phyloP scores from a whole-genome alignment of 2,329 filamentous ascomycete genomes.

The Microsporum canis region DNA sequence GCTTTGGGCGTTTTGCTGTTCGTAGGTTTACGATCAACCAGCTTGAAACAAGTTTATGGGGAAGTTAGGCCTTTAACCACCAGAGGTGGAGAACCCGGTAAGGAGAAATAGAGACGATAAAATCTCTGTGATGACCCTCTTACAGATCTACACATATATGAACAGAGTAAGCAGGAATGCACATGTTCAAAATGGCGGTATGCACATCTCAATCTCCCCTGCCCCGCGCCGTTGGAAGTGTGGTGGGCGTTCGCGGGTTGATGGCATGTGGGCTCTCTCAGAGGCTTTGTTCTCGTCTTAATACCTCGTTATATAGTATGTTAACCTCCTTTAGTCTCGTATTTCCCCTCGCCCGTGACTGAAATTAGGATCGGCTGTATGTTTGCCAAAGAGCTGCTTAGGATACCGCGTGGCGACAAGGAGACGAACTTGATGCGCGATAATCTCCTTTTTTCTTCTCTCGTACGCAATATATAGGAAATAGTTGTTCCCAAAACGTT shows the following conservation, averaged over 20 bases:
- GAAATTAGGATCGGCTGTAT: background rate
- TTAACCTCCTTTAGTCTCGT: background rate
- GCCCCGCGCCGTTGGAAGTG: background rate
- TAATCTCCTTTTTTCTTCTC: background rate
- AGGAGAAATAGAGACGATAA: background rate
- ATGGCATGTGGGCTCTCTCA: background rate
- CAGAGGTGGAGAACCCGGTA: background rate
- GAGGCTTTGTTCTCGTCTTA: background rate
- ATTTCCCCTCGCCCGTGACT: background rate
- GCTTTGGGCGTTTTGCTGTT: background rate
- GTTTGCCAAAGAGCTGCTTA: background rate
- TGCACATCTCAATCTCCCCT: background rate
- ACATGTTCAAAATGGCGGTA: background rate
- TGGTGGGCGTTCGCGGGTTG: background rate
- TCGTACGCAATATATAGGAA: background rate
- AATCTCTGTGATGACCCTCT: background rate
- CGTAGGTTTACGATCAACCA: background rate
- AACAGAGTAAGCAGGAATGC: background rate
- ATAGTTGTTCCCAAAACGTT: background rate
- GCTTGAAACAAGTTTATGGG: background rate
- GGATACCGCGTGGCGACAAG: background rate
- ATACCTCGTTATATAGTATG: background rate
- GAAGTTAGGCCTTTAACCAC: background rate
- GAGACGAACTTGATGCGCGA: background rate
- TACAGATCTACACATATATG: background rate